Conservation (phyloP, 2,329 filamentous ascomycete genomes). For the Epichloe elymi region DNA sequence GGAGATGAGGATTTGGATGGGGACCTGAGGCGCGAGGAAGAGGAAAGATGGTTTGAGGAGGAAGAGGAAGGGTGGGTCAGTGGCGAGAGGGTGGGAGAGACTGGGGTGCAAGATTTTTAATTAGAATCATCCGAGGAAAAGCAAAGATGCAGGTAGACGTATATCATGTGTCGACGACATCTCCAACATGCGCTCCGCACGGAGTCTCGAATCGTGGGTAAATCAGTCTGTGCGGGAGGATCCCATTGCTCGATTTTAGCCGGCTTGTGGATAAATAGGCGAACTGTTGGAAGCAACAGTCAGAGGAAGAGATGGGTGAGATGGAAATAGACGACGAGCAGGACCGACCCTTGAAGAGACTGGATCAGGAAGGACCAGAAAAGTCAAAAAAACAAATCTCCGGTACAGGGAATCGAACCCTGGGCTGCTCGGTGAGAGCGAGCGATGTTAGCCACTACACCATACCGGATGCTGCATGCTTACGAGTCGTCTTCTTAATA, state of each 20-base stretch:
- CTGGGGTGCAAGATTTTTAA: slow-evolving; percentile 61
- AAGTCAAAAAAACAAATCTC: slow-evolving; percentile 8
- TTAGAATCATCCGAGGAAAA: slow-evolving; percentile 29
- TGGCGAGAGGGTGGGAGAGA: slow-evolving; percentile 43
- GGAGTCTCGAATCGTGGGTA: not conserved
- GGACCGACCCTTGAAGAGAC: not conserved
- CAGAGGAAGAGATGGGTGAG: no score
- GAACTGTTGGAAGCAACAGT: no score
- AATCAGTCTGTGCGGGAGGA: not conserved
- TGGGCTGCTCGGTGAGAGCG: slow-evolving; percentile 24
- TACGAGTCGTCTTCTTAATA: fast-evolving
- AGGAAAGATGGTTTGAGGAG: slow-evolving; percentile 70
- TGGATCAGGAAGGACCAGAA: not conserved
- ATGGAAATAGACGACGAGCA: not conserved
- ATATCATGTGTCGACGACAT: not conserved
- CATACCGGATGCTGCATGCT: slow-evolving; percentile 19
- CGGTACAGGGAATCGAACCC: slow-evolving; percentile 24
- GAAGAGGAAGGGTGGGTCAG: slow-evolving; percentile 56
- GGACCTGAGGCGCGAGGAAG: slow-evolving; percentile 42
- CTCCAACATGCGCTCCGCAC: not conserved
- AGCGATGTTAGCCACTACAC: slow-evolving; percentile 25
- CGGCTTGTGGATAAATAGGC: no score
- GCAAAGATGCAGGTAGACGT: not conserved
- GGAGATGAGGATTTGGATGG: slow-evolving; percentile 58
- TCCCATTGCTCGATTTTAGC: no score